Evolutionary conservation across 176 grass and related monocot species (phyloP), one percentile per base, ranked within the genome.

Genomic region (Metroxylon sagu): DNA sequence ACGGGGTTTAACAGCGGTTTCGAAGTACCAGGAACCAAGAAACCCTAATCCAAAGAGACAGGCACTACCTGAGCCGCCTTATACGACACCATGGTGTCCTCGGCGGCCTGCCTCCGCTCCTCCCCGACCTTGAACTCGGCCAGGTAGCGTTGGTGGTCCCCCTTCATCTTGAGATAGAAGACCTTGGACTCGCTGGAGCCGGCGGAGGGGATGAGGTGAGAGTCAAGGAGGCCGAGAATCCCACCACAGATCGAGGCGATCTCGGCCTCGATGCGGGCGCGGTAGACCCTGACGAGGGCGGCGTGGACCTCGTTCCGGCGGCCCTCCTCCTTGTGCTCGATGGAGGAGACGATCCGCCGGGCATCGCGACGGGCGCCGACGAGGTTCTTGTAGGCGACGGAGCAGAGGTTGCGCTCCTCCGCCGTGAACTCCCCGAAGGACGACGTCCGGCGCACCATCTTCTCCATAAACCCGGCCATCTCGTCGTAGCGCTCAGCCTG

Each of bases 401-500:
- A 65, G 4, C 8, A 18, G 8, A 65, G 62, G 25, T 52, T 65
- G 16, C 49, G 62, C 15, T 65, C 62, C 48, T 65, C 62, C 14
- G 10, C 15, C 12, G 49, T 52, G 62, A 65, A 16, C 49, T 65
- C 62, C 21, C 16, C 48, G 6, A 18, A 39, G 0, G 14, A 49
- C 4, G 23, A 1, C 48, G 25, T 50, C 23, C 2, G 4, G 19
- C 21, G 60, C 15, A 8, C 49, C 19, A 26, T 4, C 62, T 52
- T 25, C 19, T 52, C 62, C 49, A 65, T 29, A 4, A 51, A 65
- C 14, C 16, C 62, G 16, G 14, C 48, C 49, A 65, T 65, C 62
- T 65, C 62, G 2, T 65, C 62, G 62, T 65, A 65, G 14, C 62
- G 62, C 49, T 65, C 62, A 5, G 62, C 62, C 62, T 52, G 49